Evolutionary conservation across 2,329 filamentous ascomycete genomes (phyloP), one percentile per base, ranked within the genome.

Genomic region (Aspergillus novofumigatus): DNA sequence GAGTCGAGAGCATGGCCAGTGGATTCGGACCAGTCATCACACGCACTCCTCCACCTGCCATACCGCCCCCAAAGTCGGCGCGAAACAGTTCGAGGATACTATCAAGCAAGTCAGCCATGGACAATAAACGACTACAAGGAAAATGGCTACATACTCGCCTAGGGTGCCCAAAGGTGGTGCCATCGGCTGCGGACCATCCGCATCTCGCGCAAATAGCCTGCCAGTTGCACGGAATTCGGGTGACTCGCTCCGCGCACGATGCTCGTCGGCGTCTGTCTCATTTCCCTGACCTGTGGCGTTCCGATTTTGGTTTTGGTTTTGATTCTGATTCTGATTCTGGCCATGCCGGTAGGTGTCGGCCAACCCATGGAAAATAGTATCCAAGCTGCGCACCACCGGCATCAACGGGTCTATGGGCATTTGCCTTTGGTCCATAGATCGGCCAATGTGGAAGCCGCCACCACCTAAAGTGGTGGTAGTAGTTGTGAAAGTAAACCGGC

Each of bases 181-280:
- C 54, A 71, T 75, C 17, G 77, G 74, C 61, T 81, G 82, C 42
- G 81, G 75, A 28, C 72, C 72, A 63, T 83, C 77, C 26, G 79
- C 75, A 66, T 84, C 77, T 60, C 81, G 78, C 35, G 83, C 82
- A 53, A 70, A 72, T 47, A 83, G 66, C 51, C 77, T 76, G 35
- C 57, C 64, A 25, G 61, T 53, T 5, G 62, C 51, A 38, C 59
- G 47, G 44, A 58, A 55, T 14, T 52, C 57, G 28, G 56, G 41
- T 32, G 52, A 44, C 10, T 63, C 59, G 49, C 56, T 60, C 7
- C 57, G 62, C 3, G 57, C 53, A 42, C 42, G 45, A 26, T 23
- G 21, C 42, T 57, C 53, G 21, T 61, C 45, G n/a, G 50, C 23
- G 14, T 54, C 60, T 9, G 53, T 32, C 25, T 53, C 54, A 11